phyloP scores from a whole-genome alignment of 495 filamentous ascomycete species.

The Daldinia caldariorum region DNA sequence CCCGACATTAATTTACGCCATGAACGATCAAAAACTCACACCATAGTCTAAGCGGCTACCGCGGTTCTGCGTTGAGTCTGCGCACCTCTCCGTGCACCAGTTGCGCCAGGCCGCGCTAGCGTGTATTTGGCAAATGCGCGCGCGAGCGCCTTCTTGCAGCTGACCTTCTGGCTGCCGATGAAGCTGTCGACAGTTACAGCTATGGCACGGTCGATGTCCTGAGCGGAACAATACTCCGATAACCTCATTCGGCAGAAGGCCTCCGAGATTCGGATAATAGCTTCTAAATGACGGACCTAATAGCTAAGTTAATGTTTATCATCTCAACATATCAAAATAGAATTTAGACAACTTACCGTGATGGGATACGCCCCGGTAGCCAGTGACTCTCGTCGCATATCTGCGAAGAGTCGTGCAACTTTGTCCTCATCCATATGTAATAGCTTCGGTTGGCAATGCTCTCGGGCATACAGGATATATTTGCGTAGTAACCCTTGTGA shows the following conservation, averaged over 20 bases:
- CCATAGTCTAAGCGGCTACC: conserved; percentile 23
- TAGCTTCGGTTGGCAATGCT: conserved; percentile 89
- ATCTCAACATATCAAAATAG: not conserved
- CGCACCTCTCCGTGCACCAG: conserved; percentile 23
- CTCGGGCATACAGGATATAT: conserved; percentile 96
- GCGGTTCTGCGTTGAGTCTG: conserved; percentile 39
- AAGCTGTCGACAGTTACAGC: conserved; percentile 97
- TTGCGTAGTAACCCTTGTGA: conserved; percentile 93
- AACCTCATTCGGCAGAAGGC: conserved; percentile 96
- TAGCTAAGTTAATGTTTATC: conserved; percentile 32
- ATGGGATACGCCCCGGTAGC: conserved; percentile 98
- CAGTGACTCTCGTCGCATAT: conserved; percentile 92
- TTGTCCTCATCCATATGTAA: conserved; percentile 99
- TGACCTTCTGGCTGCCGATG: conserved; percentile 95
- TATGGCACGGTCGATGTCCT: conserved; percentile 96
- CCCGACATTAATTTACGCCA: not conserved
- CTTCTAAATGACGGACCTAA: conserved; percentile 95
- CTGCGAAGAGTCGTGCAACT: conserved; percentile 89
- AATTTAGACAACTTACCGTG: conserved; percentile 78
- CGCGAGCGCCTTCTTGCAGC: conserved; percentile 95
- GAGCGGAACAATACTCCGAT: conserved; percentile 86
- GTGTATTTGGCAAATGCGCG: conserved; percentile 97
- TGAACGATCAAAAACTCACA: not conserved
- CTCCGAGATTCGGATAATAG: conserved; percentile 93
- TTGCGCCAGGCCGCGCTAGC: conserved; percentile 56